These are phyloP conservation scores for Tranzscheliella williamsii DNA, from an alignment of 1,284 basidiomycete species.

Conservation along the genomic window DNA sequence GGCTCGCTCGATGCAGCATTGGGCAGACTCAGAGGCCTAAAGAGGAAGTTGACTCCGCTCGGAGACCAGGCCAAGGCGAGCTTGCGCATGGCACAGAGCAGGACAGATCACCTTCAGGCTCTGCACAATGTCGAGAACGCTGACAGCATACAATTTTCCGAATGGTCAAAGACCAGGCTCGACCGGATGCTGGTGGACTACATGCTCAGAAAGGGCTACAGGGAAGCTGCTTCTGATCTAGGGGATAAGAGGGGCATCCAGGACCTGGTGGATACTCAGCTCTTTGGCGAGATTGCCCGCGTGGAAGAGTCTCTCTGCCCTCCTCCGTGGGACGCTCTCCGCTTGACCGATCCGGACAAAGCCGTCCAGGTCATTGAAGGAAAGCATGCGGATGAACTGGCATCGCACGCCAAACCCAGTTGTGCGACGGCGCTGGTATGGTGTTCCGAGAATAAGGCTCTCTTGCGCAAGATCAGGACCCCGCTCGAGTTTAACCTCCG, in stretches of 20 bases:
- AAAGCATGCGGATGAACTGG: too few relatives aligned
- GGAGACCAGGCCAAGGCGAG: slow-evolving; percentile 16
- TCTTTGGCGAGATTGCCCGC: slow-evolving; percentile 82
- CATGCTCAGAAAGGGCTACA: slow-evolving; percentile 72
- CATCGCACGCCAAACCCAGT: slow-evolving; percentile 65
- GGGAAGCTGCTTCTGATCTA: slow-evolving; percentile 29
- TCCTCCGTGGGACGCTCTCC: not conserved
- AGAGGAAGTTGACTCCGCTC: slow-evolving; percentile 71
- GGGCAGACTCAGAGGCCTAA: slow-evolving; percentile 72
- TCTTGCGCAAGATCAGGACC: slow-evolving; percentile 81
- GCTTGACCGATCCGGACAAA: too few relatives aligned
- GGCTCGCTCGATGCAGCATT: slow-evolving; percentile 76
- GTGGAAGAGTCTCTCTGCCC: slow-evolving; percentile 76
- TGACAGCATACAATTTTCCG: slow-evolving; percentile 19
- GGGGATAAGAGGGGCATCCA: slow-evolving; percentile 18
- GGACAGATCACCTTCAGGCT: slow-evolving; percentile 33
- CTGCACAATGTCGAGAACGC: slow-evolving; percentile 29
- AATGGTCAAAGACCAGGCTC: slow-evolving; percentile 77
- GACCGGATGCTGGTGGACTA: slow-evolving; percentile 93
- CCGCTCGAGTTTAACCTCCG: slow-evolving; percentile 91
- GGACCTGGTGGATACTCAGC: slow-evolving; percentile 67
- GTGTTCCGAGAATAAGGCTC: slow-evolving; percentile 94
- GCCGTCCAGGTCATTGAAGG: too few relatives aligned
- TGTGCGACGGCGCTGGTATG: slow-evolving; percentile 86
- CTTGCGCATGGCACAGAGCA: slow-evolving; percentile 26